Base-by-base conservation (phyloP, 129 eudicot species). In the Pseudognaphalium luteoalbum region DNA sequence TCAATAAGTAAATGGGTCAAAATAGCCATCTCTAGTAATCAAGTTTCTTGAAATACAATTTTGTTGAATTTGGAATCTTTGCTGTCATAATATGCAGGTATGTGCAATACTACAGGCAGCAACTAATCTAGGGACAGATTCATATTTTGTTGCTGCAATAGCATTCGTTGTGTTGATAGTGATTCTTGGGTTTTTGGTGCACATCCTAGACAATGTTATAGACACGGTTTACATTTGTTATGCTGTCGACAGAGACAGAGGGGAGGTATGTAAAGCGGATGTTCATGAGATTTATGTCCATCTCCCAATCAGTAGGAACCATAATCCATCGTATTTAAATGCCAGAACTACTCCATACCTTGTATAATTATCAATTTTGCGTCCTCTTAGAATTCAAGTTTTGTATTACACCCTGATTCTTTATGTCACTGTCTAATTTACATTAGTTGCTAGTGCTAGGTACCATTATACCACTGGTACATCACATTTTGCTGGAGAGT, bases 141-240 rank as follows among this genome's bases (percentile, higher is more conserved):
- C 99, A 7, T 95, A 95, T 81, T 75, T 79, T 56, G 81, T 91
- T 5, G 87, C 96, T 21, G 85, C 78, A 17, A 67, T 82, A 81
- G 88, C 97, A 6, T 91, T 88, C 86, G 67, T 81, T 34, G 74
- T 88, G 84, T 68, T 88, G 74, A 59, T 91, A 34, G 69, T 86
- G 79, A 85, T 88, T 39, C 87, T 91, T 4, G 86, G 95, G 41
- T 91, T 72, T 63, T 82, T 88, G 60, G 88, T 87, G 51, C 84
- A 77, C 34, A 85, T 91, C 80, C 85, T 91, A 76, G 91, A 91
- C 71, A 83, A 91, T 79, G 98, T 95, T 35, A 84, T 95, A 6
- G 97, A 91, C 65, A 85, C 97, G 14, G 91, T 95, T 9, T 94
- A 94, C 50, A 87, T 94, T 17, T 95, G 99, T 86, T 95, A 91